Percentiles rank a stretch among this genome's conserved stretches.
Evolutionary conservation across 306 rosid species (phyloP).

Genomic region (Lathyrus sativus): DNA sequence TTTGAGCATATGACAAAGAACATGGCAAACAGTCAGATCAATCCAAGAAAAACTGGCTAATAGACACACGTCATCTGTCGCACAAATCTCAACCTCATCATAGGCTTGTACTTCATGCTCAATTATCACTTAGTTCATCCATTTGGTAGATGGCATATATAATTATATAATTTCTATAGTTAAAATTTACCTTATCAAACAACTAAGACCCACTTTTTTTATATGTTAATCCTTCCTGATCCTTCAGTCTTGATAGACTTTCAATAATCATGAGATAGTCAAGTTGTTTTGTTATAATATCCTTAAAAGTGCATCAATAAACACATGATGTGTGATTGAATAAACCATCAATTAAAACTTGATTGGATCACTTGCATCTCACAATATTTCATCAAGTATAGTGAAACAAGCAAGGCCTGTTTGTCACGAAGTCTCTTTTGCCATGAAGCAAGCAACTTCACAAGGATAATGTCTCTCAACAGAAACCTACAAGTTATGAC

Average conservation of each 20-base stretch:
- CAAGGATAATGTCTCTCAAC: not conserved
- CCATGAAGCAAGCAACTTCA: not conserved
- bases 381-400: not conserved
- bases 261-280: not conserved
- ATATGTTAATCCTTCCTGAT: not conserved
- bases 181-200: not conserved
- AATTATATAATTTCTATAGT: not conserved
- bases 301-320: not conserved
- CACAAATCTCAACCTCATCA: conserved; percentile 9
- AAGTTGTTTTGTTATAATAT: conserved; percentile 1
- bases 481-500: not conserved
- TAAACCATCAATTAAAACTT: not conserved
- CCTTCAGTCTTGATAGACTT: not conserved
- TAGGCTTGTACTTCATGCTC: not conserved
- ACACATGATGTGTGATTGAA: not conserved
- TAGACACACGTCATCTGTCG: not conserved
- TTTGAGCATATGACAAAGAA: conserved; percentile 2
- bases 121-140: not conserved
- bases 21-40: not conserved
- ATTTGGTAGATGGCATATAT: not conserved
- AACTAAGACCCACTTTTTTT: not conserved
- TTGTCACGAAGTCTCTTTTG: not conserved
- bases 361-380: not conserved
- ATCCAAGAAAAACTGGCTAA: conserved; percentile 9
- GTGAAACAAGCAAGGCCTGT: not conserved